phyloP scores from a whole-genome alignment of 352 stramenopile genomes.

The Phytophthora hibernalis region DNA sequence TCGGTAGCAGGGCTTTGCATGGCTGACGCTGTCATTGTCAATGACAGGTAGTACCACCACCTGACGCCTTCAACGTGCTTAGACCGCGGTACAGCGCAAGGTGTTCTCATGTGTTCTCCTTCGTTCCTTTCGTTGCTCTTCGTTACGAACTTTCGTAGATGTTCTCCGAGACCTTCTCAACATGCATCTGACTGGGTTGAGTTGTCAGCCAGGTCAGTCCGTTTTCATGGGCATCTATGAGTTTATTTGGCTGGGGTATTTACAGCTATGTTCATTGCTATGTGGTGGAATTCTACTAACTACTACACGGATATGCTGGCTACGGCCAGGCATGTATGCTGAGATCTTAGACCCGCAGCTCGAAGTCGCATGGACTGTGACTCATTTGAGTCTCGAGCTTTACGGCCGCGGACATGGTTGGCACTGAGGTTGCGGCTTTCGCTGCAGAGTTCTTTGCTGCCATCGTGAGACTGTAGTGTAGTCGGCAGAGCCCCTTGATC shows the following conservation, averaged over 20 bases:
- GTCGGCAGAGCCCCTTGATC: constrained; percentile 78
- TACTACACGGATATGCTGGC: constrained; percentile 15
- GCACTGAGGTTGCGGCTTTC: constrained; percentile 4
- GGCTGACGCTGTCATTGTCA: no score
- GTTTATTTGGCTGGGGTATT: constrained; percentile 31
- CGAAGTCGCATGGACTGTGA: constrained; percentile 32
- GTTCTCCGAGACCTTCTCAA: constrained; percentile 2
- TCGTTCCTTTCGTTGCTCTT: background rate
- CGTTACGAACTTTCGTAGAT: no score
- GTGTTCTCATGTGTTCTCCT: constrained; percentile 11
- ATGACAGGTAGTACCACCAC: no score
- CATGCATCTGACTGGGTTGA: no score
- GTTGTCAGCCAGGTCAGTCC: background rate
- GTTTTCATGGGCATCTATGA: constrained; percentile 19
- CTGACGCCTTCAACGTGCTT: constrained; percentile 13
- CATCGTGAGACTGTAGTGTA: constrained; percentile 69
- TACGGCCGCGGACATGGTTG: constrained; percentile 2
- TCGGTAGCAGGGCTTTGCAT: no score
- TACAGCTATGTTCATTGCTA: constrained; percentile 36
- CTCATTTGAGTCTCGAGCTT: constrained; percentile 28
- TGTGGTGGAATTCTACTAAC: constrained; percentile 30
- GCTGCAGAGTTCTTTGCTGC: constrained; percentile 24
- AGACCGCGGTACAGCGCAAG: background rate
- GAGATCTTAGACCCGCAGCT: constrained; percentile 34
- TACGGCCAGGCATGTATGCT: background rate